Conservation (phyloP, 2,329 filamentous ascomycete genomes). For the Penicillium sp. region DNA sequence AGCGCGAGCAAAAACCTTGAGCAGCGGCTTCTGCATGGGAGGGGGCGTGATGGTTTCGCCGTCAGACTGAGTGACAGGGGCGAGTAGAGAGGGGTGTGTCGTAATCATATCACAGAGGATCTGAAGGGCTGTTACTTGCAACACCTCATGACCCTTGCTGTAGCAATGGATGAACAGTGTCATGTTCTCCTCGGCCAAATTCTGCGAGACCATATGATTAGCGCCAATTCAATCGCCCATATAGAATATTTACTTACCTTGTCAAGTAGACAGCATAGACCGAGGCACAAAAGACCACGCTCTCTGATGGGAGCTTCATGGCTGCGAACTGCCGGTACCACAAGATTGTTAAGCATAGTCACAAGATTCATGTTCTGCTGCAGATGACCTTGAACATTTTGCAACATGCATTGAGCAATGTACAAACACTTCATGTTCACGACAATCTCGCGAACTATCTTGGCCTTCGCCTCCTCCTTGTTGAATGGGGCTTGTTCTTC, state of each 20-base stretch:
- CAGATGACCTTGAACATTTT: conserved; percentile 84
- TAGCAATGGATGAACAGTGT: conserved; percentile 95
- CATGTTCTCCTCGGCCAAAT: conserved; percentile 88
- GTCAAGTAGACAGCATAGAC: conserved; percentile 87
- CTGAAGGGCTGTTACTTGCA: conserved; percentile 88
- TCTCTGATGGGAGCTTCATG: conserved; percentile 92
- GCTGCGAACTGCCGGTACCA: conserved; percentile 90
- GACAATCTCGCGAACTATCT: conserved; percentile 76
- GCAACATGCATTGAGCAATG: conserved; percentile 95
- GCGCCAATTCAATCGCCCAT: neutral
- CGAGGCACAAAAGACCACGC: conserved; percentile 83
- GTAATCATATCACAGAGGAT: conserved; percentile 92
- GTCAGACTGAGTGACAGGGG: conserved; percentile 50
- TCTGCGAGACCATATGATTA: conserved; percentile 44
- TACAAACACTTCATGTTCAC: conserved; percentile 98
- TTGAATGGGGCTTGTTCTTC: conserved; percentile 61
- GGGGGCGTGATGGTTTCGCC: conserved; percentile 52
- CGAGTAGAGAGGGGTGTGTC: conserved; percentile 78
- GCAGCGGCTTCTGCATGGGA: conserved; percentile 61
- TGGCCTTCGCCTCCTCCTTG: conserved; percentile 67
- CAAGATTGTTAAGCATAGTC: conserved; percentile 95
- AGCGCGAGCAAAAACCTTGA: conserved; percentile 84
- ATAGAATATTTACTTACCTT: conserved; percentile 53
- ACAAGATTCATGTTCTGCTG: conserved; percentile 90
- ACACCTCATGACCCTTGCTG: conserved; percentile 81